Evolutionary conservation across 768 basidiomycete species (phyloP).

Genomic region (Mycena latifolia): DNA sequence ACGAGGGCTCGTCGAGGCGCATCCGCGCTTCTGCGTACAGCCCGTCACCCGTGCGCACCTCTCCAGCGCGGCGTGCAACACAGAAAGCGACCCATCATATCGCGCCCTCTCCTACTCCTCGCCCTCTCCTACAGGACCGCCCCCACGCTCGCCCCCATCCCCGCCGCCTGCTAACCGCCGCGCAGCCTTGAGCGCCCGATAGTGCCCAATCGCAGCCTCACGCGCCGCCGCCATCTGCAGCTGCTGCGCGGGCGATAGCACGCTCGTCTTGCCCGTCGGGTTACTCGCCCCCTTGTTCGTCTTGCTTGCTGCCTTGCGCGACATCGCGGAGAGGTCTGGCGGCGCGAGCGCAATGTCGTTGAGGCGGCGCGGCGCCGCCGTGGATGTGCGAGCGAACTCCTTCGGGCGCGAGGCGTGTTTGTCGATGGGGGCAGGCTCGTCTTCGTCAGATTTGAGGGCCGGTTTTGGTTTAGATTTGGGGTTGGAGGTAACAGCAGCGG

Average conservation of each 20-base stretch:
- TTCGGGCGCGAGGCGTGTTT: slow-evolving; percentile 39
- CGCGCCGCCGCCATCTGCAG: slow-evolving; percentile 83
- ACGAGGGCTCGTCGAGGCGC: too few relatives aligned
- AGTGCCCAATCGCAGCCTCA: slow-evolving; percentile 70
- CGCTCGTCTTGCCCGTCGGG: slow-evolving; percentile 24
- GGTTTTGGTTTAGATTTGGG: slow-evolving; percentile 36
- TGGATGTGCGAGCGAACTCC: slow-evolving; percentile 41
- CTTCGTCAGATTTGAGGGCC: slow-evolving; percentile 36
- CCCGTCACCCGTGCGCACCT: too few relatives aligned
- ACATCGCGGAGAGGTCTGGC: slow-evolving; percentile 68
- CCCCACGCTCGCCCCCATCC: not conserved
- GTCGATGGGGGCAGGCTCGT: slow-evolving; percentile 17
- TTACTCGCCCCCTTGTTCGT: slow-evolving; percentile 34
- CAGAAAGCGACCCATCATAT: too few relatives aligned
- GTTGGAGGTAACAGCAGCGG: not conserved
- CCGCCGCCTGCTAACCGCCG: not conserved
- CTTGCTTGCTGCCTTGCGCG: slow-evolving; percentile 54
- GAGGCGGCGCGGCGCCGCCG: slow-evolving; percentile 66
- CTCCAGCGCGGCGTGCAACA: too few relatives aligned
- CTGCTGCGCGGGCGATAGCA: slow-evolving; percentile 82
- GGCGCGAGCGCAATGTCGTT: slow-evolving; percentile 81
- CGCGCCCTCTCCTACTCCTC: not conserved
- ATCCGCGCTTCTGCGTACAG: too few relatives aligned
- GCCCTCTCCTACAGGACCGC: not conserved
- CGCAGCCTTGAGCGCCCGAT: not conserved